Evolutionary conservation across 768 basidiomycete genomes (phyloP), one percentile per base, ranked within the genome.

Genomic region (Russula emetica): DNA sequence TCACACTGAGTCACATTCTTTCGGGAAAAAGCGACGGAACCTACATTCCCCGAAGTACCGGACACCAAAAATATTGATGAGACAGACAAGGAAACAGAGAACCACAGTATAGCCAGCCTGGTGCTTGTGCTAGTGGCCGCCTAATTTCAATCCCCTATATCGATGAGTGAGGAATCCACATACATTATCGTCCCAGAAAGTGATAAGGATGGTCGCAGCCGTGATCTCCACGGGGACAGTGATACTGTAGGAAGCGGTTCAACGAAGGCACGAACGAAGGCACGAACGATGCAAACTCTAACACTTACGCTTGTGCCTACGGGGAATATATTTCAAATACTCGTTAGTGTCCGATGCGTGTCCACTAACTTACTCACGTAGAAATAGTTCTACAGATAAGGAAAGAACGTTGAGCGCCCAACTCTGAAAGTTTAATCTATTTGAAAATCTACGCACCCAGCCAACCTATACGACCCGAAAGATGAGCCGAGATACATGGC

Each of bases 141-240:
- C 20, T 36, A 38, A 13, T 61, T 52, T 54, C 42, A 20, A 36
- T 40, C 30, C 22, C 20, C n/a, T 44, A 13, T 30, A 24, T 32
- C 32, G 49, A 44, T 28, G 51, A 34, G 16, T 60, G 49, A 55
- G 6, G 22, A 18, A 51, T 42, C 42, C 7, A 72, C 78, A 61
- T 64, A 85, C 85, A 67, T 86, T 76, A 32, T 74, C 66, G 73
- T 88, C 85, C 89, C 90, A 92, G 76, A 85, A 91, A 7, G 82
- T 78, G 61, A 92, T 76, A 11, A 93, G 73, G 56, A 92, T 80
- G 16, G 83, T 80, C 10, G 87, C 84, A 1, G 89, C 90, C 1
- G 85, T 84, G 60, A 93, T 80, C 75, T 91, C 89, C n/a, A 85
- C 84, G 10, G 88, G 88, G 0, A 83, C 78, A 1, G 85, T 80